A percentile compares a stretch with the other conserved stretches of the same genome.
These are phyloP conservation scores for Canna indica DNA, from an alignment of 176 grass and related monocot genomes.

Conservation along the genomic window DNA sequence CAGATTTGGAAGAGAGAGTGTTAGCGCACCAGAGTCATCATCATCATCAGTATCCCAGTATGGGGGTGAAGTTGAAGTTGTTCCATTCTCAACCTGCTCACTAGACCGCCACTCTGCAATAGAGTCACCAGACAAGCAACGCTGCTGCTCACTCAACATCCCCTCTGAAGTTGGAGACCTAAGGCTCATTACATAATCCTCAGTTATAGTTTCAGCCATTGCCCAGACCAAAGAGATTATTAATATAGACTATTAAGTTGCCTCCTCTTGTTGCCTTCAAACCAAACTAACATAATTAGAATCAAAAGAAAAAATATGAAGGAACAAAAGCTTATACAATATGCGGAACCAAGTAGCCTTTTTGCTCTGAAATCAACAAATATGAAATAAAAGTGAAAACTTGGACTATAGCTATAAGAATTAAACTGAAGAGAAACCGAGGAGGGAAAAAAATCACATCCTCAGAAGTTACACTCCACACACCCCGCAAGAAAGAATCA, in stretches of 20 bases:
- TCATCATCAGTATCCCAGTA: constrained; percentile 75
- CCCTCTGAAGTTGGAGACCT: constrained; percentile 38
- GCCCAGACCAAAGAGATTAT: not conserved
- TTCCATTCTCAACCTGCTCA: constrained; percentile 86
- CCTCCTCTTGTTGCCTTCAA: not conserved
- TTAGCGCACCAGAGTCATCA: constrained; percentile 61
- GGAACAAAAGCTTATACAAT: too few relatives aligned
- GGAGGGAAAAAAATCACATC: too few relatives aligned
- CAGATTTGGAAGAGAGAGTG: not conserved
- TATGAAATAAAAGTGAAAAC: too few relatives aligned
- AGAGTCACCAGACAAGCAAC: constrained; percentile 53
- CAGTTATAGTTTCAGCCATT: constrained; percentile 50
- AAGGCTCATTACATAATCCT: constrained; percentile 37
- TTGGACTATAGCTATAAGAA: too few relatives aligned
- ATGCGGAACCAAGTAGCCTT: too few relatives aligned
- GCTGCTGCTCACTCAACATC: constrained; percentile 62
- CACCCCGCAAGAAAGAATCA: too few relatives aligned
- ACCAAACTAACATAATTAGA: too few relatives aligned
- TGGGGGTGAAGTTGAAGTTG: constrained; percentile 69
- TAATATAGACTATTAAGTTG: not conserved
- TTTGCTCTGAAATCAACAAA: too few relatives aligned
- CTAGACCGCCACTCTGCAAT: constrained; percentile 67
- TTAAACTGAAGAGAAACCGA: too few relatives aligned
- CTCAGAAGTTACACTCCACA: too few relatives aligned
- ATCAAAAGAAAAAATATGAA: too few relatives aligned